A percentile compares a stretch with the other conserved stretches of the same genome.
Conservation (phyloP, 2,329 filamentous ascomycete species). For the Trichoderma sp. region DNA sequence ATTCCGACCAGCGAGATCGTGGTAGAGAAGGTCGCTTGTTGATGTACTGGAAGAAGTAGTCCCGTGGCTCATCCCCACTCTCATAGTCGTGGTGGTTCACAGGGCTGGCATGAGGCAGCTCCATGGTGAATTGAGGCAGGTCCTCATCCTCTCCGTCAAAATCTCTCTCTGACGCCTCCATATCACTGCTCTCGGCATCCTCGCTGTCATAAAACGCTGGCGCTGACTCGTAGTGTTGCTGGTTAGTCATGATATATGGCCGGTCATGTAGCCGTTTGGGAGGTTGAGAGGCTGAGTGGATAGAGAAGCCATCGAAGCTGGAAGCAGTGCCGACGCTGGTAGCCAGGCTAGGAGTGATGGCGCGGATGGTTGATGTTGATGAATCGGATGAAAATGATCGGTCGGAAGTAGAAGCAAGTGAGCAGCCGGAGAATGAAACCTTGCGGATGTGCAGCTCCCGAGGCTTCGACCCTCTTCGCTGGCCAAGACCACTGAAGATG, state of each 20-base stretch:
- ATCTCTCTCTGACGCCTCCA: slow-evolving; percentile 28
- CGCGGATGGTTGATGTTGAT: slow-evolving; percentile 31
- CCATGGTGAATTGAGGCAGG: slow-evolving; percentile 28
- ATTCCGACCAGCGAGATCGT: slow-evolving; percentile 44
- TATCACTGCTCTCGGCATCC: slow-evolving; percentile 27
- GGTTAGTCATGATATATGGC: slow-evolving; percentile 31
- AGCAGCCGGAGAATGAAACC: slow-evolving; percentile 42
- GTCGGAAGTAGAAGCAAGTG: slow-evolving; percentile 36
- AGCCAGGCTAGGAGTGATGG: slow-evolving; percentile 24
- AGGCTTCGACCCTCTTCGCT: slow-evolving; percentile 38
- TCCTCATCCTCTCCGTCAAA: slow-evolving; percentile 4
- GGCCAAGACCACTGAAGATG: slow-evolving; percentile 38
- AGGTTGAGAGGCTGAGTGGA: slow-evolving; percentile 38
- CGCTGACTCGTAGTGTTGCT: slow-evolving; percentile 25
- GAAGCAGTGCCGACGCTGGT: slow-evolving; percentile 28
- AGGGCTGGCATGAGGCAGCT: slow-evolving; percentile 32
- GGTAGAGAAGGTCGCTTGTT: slow-evolving; percentile 33
- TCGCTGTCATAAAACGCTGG: slow-evolving; percentile 33
- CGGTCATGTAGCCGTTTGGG: slow-evolving; percentile 39
- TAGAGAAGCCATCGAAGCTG: slow-evolving; percentile 35
- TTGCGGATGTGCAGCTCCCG: slow-evolving; percentile 42
- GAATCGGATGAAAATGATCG: slow-evolving; percentile 33
- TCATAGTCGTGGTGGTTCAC: slow-evolving; percentile 26
- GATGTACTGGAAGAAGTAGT: slow-evolving; percentile 37
- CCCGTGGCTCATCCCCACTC: slow-evolving; percentile 29